These are phyloP conservation scores for Penicillium oxalicum DNA, from an alignment of 2,329 filamentous ascomycete genomes.

Conservation along the genomic window DNA sequence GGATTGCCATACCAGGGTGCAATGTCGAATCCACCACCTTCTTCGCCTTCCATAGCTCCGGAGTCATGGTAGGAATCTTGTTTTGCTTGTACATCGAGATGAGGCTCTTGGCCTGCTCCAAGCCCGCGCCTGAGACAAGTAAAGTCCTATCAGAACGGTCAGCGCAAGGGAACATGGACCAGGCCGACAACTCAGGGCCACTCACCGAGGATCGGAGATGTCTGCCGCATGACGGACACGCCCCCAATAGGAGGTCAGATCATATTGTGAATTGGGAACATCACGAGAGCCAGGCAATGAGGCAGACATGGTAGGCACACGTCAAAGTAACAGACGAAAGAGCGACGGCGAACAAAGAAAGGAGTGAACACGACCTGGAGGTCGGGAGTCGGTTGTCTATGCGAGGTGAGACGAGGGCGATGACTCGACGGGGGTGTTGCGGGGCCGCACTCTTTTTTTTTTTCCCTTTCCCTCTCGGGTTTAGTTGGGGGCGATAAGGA, in stretches of 20 bases:
- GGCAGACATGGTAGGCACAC: conserved; percentile 48
- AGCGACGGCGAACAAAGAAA: conserved; percentile 8
- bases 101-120: conserved; percentile 79
- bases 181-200: conserved; percentile 12
- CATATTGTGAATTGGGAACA: conserved; percentile 84
- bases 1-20: conserved; percentile 78
- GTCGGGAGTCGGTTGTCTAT: too few relatives aligned
- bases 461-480: conserved; percentile 15
- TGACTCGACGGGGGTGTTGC: conserved; percentile 15
- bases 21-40: conserved; percentile 95
- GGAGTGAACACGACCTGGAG: conserved; percentile 2
- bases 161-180: conserved; percentile 6
- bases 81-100: conserved; percentile 83
- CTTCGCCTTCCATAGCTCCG: conserved; percentile 90
- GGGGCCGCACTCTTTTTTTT: conserved; percentile 17
- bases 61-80: conserved; percentile 70
- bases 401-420: background rate
- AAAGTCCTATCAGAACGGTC: conserved; percentile 60
- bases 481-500: conserved; percentile 20
- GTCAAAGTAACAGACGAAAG: background rate
- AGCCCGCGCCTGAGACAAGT: conserved; percentile 67
- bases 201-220: conserved; percentile 93
- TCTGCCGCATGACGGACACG: conserved; percentile 83
- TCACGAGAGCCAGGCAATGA: conserved; percentile 65
- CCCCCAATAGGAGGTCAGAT: conserved; percentile 90